Conservation (phyloP, 306 rosid species). For the Pterocarpus santalinus region DNA sequence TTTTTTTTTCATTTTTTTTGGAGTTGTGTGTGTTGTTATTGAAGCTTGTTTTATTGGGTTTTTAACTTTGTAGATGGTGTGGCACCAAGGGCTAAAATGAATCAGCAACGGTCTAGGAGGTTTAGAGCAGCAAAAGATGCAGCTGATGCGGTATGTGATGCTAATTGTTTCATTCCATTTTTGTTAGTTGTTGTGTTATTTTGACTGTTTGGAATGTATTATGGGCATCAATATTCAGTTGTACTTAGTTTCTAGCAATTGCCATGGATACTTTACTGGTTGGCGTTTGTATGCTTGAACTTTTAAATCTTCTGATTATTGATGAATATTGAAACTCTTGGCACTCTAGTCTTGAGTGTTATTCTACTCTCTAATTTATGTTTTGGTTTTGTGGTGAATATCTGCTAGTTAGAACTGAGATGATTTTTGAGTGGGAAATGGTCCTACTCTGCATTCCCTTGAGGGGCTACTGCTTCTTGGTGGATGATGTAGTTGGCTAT, state of each 20-base stretch:
- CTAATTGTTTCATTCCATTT: constrained; percentile 39
- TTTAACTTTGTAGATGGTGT: constrained; percentile 79
- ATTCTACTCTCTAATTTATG: background rate
- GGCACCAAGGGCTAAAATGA: constrained; percentile 99
- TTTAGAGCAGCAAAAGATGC: constrained; percentile 98
- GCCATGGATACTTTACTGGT: background rate
- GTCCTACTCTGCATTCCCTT: background rate
- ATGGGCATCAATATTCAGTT: background rate
- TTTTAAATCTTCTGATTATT: background rate
- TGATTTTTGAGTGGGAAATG: background rate
- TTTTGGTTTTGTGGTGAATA: constrained; percentile 6
- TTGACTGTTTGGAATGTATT: constrained; percentile 2
- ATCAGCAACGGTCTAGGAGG: constrained; percentile 94
- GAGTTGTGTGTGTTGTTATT: constrained; percentile 29
- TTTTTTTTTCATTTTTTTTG: background rate
- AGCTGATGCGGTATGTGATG: constrained; percentile 77
- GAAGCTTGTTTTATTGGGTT: constrained; percentile 39
- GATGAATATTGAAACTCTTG: background rate
- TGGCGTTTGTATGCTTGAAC: constrained; percentile 23
- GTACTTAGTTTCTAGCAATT: constrained; percentile 3
- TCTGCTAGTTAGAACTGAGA: background rate
- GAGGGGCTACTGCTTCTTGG: background rate
- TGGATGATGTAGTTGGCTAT: background rate
- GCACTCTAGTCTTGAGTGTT: constrained; percentile 1
- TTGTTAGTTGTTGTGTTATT: constrained; percentile 37